These are phyloP conservation scores for Daldinia decipiens DNA, from an alignment of 495 filamentous ascomycete species.

Conservation along the genomic window DNA sequence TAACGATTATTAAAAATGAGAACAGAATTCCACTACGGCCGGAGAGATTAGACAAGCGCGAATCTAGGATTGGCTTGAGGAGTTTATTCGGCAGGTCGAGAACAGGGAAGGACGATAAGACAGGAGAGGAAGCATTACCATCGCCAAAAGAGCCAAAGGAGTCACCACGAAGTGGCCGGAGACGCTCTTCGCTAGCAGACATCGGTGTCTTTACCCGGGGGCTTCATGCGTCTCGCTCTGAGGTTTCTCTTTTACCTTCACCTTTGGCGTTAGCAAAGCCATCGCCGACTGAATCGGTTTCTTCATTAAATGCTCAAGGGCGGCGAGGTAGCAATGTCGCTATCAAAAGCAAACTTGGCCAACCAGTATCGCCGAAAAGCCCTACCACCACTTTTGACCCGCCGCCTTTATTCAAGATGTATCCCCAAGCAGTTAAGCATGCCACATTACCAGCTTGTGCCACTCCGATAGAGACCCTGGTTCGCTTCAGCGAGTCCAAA, in stretches of 20 bases:
- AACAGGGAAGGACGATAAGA: conserved; percentile 42
- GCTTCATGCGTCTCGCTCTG: conserved; percentile 53
- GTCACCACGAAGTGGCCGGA: conserved; percentile 47
- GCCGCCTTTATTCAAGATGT: conserved; percentile 90
- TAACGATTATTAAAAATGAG: conserved; percentile 33
- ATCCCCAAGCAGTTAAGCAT: conserved; percentile 78
- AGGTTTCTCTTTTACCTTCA: conserved; percentile 49
- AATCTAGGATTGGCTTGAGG: conserved; percentile 62
- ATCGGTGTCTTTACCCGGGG: conserved; percentile 56
- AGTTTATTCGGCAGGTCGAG: conserved; percentile 59
- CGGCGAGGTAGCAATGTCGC: conserved; percentile 24
- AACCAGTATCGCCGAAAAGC: conserved; percentile 21
- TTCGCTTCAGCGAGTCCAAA: conserved; percentile 68
- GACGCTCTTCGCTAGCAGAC: conserved; percentile 56
- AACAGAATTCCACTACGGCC: conserved; percentile 39
- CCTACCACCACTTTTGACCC: conserved; percentile 70
- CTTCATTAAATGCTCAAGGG: conserved; percentile 8
- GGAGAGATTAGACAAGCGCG: conserved; percentile 45
- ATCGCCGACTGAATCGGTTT: background rate
- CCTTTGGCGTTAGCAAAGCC: conserved; percentile 24
- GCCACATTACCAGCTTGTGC: conserved; percentile 63
- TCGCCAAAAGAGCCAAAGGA: conserved; percentile 39
- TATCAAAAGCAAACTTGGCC: conserved; percentile 26
- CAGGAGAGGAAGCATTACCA: conserved; percentile 31
- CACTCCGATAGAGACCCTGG: conserved; percentile 65